Percentiles rank a stretch among this genome's conserved stretches.
Evolutionary conservation across 345 rosid species (phyloP).

Genomic region (Eucalyptus erythrocorys): DNA sequence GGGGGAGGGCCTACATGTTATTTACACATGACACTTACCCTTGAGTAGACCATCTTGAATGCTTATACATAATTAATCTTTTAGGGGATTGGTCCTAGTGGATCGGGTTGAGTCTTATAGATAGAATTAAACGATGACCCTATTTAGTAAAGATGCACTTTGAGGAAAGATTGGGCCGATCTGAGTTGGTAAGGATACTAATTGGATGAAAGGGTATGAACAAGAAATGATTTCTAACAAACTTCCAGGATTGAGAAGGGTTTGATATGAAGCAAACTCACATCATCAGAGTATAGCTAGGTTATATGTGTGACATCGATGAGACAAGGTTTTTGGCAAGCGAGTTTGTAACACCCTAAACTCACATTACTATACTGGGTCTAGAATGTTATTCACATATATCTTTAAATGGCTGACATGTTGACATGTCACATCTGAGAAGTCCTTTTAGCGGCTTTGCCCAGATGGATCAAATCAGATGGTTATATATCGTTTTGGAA

Average conservation of each 20-base stretch:
- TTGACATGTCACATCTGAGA: not conserved
- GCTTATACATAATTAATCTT: not conserved
- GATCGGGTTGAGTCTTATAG: not conserved
- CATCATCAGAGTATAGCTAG: not conserved
- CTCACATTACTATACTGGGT: not conserved
- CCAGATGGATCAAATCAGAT: not conserved
- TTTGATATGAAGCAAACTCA: not conserved
- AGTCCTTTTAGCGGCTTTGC: not conserved
- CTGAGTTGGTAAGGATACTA: not conserved
- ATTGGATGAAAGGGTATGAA: not conserved
- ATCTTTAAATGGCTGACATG: not conserved
- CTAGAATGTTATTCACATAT: not conserved
- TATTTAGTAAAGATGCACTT: not conserved
- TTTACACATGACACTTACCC: not conserved
- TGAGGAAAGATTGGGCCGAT: not conserved
- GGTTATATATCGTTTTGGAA: not conserved
- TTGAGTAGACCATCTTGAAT: not conserved
- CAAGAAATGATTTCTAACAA: not conserved
- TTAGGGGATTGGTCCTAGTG: not conserved
- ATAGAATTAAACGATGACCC: not conserved
- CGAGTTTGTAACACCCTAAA: not conserved
- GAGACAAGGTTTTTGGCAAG: not conserved
- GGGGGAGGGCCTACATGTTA: not conserved
- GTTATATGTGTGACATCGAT: not conserved
- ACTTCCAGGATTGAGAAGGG: not conserved